Conservation (phyloP, 192 early-diverging fungal species). For the Lobulomyces angularis region DNA sequence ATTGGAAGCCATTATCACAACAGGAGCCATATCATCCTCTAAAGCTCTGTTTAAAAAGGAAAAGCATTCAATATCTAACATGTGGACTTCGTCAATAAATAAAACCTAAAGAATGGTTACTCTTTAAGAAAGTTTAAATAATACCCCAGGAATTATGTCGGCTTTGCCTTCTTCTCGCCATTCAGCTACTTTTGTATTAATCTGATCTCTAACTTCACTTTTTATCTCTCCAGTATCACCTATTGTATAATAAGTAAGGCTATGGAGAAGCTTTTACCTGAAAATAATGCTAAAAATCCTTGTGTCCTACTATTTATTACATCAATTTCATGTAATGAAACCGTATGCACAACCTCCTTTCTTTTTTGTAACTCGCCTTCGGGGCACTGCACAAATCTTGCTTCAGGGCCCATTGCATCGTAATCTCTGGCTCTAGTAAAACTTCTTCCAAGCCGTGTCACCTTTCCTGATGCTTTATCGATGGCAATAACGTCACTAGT, state of each 20-base stretch:
- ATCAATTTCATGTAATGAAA: conserved; percentile 98
- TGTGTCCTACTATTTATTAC: conserved; percentile 96
- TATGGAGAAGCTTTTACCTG: conserved; percentile 35
- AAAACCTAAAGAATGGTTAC: conserved; percentile 42
- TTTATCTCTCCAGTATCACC: conserved; percentile 97
- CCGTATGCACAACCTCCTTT: conserved; percentile 94
- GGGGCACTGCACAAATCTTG: conserved; percentile 97
- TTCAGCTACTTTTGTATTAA: conserved; percentile 90
- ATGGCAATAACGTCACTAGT: conserved; percentile 88
- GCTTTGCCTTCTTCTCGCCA: conserved; percentile 99
- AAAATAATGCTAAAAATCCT: conserved; percentile 94
- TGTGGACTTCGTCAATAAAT: conserved; percentile 99
- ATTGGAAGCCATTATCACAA: conserved; percentile 99
- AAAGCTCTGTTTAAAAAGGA: conserved; percentile 96
- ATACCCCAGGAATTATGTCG: conserved; percentile 90
- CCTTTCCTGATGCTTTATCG: conserved; percentile 94
- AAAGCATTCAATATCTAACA: conserved; percentile 99
- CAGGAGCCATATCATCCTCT: conserved; percentile 90
- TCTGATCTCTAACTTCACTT: conserved; percentile 89
- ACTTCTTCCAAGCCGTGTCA: conserved; percentile 89
- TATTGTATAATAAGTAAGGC: conserved; percentile 2
- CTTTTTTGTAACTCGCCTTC: conserved; percentile 96
- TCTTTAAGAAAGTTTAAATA: not conserved
- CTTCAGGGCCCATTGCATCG: conserved; percentile 95
- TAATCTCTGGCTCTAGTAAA: conserved; percentile 94